These are phyloP conservation scores for Chrysanthemum seticuspe DNA, from an alignment of 129 eudicot genomes.

Conservation along the genomic window DNA sequence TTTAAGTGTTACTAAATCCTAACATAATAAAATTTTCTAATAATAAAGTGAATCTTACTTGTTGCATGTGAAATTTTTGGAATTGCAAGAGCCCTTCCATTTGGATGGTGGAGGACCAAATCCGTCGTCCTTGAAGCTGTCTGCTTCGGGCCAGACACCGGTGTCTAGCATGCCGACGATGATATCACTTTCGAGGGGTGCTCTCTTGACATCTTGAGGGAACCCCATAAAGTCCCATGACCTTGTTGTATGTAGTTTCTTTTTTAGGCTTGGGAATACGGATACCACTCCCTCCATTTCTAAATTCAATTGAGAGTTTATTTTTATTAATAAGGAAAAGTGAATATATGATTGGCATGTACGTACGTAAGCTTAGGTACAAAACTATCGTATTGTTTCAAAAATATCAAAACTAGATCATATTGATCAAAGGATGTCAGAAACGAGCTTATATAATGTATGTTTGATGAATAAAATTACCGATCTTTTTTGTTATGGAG, in stretches of 20 bases:
- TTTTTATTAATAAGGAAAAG: too few relatives aligned
- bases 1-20: background rate
- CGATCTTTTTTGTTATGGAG: too few relatives aligned
- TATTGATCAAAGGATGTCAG: too few relatives aligned
- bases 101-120: slow-evolving; percentile 52
- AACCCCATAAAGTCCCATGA: slow-evolving; percentile 76
- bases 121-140: slow-evolving; percentile 47
- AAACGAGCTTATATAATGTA: too few relatives aligned
- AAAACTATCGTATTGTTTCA: too few relatives aligned
- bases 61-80: slow-evolving; percentile 55
- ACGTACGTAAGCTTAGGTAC: background rate
- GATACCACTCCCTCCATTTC: slow-evolving; percentile 67
- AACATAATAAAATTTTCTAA: too few relatives aligned
- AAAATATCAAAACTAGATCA: too few relatives aligned
- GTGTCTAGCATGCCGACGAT: slow-evolving; percentile 52
- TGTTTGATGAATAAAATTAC: too few relatives aligned
- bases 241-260: slow-evolving; percentile 64
- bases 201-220: slow-evolving; percentile 33
- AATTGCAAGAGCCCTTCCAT: slow-evolving; percentile 54
- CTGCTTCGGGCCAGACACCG: slow-evolving; percentile 56
- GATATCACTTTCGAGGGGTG: slow-evolving; percentile 43
- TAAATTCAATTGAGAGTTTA: slow-evolving; percentile 5
- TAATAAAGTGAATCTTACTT: slow-evolving; percentile 26
- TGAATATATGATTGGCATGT: too few relatives aligned
- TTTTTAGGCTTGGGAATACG: slow-evolving; percentile 48